These are phyloP conservation scores for Incumbomyces delicatus DNA, from an alignment of 2,329 filamentous ascomycete genomes.

Conservation along the genomic window DNA sequence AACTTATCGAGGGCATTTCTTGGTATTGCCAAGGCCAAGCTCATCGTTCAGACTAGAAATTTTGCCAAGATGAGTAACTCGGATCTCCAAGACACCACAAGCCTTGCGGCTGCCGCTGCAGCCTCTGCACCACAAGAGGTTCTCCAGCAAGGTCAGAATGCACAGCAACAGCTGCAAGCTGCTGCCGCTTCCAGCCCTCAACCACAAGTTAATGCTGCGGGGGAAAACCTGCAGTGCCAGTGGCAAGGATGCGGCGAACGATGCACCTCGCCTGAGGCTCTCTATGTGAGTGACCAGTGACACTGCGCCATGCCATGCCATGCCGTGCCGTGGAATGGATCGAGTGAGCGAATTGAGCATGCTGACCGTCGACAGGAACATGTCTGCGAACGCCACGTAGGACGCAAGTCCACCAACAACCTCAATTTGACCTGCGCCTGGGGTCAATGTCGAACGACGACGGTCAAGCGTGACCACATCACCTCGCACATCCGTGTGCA, in stretches of 20 bases:
- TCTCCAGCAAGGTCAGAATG: constrained; percentile 12
- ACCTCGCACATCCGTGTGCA: constrained; percentile 98
- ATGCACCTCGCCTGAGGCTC: constrained; percentile 47
- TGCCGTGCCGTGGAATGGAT: too few relatives aligned
- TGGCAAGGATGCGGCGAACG: constrained; percentile 55
- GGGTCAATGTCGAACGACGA: constrained; percentile 91
- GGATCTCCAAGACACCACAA: constrained; percentile 15
- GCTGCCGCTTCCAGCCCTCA: constrained; percentile 7
- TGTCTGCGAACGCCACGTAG: constrained; percentile 95
- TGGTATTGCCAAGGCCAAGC: constrained; percentile 7
- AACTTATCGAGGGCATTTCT: neutral
- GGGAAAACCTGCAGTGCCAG: constrained; percentile 43
- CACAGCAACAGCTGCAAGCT: constrained; percentile 15
- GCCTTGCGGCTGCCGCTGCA: constrained; percentile 7
- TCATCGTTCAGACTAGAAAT: neutral
- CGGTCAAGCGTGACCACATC: constrained; percentile 97
- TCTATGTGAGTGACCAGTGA: constrained; percentile 44
- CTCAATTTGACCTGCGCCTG: constrained; percentile 94
- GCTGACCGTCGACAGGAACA: constrained; percentile 58
- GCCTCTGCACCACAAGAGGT: constrained; percentile 14
- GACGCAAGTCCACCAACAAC: constrained; percentile 98
- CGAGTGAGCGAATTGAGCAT: too few relatives aligned
- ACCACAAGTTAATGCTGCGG: constrained; percentile 17
- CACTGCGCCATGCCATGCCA: too few relatives aligned
- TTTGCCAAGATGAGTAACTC: constrained; percentile 8